phyloP scores from a whole-genome alignment of 352 stramenopile species.

The Phytophthora idaei region DNA sequence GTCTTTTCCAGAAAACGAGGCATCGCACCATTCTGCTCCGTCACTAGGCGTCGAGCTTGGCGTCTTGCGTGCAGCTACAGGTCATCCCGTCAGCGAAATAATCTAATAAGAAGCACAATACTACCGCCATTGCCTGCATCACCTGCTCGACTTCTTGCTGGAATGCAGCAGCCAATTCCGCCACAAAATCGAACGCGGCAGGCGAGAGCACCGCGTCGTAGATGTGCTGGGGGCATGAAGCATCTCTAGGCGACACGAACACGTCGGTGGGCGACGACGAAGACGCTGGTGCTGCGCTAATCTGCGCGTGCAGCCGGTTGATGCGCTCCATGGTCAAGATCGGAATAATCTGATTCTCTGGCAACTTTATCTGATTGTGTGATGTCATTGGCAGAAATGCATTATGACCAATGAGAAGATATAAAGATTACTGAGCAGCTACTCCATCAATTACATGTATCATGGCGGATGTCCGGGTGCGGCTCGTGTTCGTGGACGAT shows the following conservation, averaged over 20 bases:
- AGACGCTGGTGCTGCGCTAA: slow-evolving; percentile 18
- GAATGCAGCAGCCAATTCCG: slow-evolving; percentile 81
- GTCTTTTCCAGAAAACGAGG: slow-evolving; percentile 88
- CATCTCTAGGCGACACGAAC: slow-evolving; percentile 38
- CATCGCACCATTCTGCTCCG: slow-evolving; percentile 71
- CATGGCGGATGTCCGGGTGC: slow-evolving; percentile 23
- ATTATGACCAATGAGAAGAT: slow-evolving; percentile 12
- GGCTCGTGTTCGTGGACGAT: slow-evolving; percentile 65
- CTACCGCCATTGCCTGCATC: background rate
- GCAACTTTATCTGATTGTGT: background rate
- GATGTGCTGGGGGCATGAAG: slow-evolving; percentile 24
- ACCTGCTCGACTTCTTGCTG: slow-evolving; percentile 57
- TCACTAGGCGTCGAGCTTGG: slow-evolving; percentile 47
- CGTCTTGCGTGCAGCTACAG: slow-evolving; percentile 67
- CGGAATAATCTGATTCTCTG: background rate
- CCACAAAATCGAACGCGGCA: slow-evolving; percentile 89
- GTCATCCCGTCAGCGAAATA: background rate
- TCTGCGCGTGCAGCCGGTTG: slow-evolving; percentile 41
- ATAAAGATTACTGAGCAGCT: background rate
- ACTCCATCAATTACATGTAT: slow-evolving; percentile 5
- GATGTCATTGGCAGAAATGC: slow-evolving; percentile 5
- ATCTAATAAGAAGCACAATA: background rate
- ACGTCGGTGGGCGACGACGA: slow-evolving; percentile 16
- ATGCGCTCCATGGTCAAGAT: slow-evolving; percentile 45
- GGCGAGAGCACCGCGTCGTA: slow-evolving; percentile 83